These are phyloP conservation scores for Salix brachista DNA, from an alignment of 345 rosid species.

Conservation along the genomic window DNA sequence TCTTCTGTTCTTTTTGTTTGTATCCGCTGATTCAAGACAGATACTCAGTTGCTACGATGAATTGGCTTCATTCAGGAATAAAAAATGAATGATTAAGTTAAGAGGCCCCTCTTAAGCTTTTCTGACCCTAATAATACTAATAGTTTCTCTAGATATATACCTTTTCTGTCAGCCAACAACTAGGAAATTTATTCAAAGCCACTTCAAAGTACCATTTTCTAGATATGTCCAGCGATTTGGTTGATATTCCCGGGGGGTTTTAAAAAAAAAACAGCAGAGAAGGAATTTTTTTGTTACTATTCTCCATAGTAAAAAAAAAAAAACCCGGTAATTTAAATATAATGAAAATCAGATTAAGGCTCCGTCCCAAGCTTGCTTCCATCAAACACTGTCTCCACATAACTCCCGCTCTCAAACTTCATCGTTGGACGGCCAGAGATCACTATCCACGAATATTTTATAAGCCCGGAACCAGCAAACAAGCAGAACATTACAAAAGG, in stretches of 20 bases:
- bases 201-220: not conserved
- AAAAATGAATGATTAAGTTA: constrained; percentile 5
- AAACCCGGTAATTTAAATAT: too few relatives aligned
- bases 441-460: constrained; percentile 32
- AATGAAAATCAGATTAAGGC: not conserved
- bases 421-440: constrained; percentile 79
- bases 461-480: not conserved
- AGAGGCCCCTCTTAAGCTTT: not conserved
- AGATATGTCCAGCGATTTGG: not conserved
- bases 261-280: too few relatives aligned
- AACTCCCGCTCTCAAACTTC: constrained; percentile 89
- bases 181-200: not conserved
- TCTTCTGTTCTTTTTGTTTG: constrained; percentile 15
- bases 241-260: not conserved
- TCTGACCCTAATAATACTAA: not conserved
- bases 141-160: not conserved
- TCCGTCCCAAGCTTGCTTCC: constrained; percentile 96
- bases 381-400: constrained; percentile 83
- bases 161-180: too few relatives aligned
- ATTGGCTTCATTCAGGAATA: not conserved
- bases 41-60: not conserved
- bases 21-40: constrained; percentile 14
- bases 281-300: too few relatives aligned
- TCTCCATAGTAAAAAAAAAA: too few relatives aligned
- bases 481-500: not conserved